Evolutionary conservation across 176 grass and related monocot species (phyloP).

Genomic region (Ampelocalamus luodianensis): DNA sequence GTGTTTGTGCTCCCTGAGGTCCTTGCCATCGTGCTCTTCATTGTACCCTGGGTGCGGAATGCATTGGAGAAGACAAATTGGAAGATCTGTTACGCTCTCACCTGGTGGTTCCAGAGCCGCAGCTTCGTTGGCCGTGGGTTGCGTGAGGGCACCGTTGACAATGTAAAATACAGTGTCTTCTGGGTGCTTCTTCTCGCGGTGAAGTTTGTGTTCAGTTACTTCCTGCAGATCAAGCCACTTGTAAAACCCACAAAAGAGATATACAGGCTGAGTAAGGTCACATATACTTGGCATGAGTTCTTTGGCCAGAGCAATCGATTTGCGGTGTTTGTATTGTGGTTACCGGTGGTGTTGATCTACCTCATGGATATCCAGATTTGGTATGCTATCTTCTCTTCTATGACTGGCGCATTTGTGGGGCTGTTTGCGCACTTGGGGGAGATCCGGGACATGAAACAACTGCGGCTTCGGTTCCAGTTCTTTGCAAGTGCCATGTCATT

Average conservation of each 20-base stretch:
- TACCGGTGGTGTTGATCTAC: conserved; percentile 91
- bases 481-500: conserved; percentile 96
- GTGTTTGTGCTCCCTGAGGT: conserved; percentile 75
- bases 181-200: conserved; percentile 77
- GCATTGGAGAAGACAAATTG: conserved; percentile 87
- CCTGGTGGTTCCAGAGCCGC: conserved; percentile 96
- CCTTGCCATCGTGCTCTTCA: conserved; percentile 69
- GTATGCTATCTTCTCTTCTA: conserved; percentile 87
- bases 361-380: conserved; percentile 98
- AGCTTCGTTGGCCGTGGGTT: conserved; percentile 86
- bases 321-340: conserved; percentile 71
- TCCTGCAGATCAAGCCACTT: conserved; percentile 89
- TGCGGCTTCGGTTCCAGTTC: conserved; percentile 89
- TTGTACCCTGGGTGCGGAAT: conserved; percentile 83
- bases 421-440: conserved; percentile 87
- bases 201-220: conserved; percentile 90
- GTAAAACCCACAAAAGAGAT: conserved; percentile 78
- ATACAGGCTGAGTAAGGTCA: conserved; percentile 45
- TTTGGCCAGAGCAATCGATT: conserved; percentile 80
- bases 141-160: conserved; percentile 76
- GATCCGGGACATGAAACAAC: conserved; percentile 84
- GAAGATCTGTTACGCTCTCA: conserved; percentile 79
- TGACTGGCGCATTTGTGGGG: conserved; percentile 80
- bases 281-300: conserved; percentile 87
- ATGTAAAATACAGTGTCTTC: conserved; percentile 76